Evolutionary conservation across 352 stramenopile genomes (phyloP).

Genomic region (Globisporangium splendens): DNA sequence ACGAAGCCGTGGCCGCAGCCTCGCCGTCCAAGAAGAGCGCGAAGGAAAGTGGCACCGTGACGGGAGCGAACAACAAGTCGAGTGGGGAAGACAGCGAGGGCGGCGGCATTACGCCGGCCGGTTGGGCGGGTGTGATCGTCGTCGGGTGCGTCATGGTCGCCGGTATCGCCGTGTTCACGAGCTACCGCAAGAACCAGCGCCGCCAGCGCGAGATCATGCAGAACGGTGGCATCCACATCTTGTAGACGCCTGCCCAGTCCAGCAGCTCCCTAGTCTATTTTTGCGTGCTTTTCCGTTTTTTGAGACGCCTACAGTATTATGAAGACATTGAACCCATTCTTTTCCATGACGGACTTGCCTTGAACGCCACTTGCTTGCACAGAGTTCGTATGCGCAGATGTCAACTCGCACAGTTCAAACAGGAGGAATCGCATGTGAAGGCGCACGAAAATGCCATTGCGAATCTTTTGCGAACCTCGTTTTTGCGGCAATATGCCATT

Average conservation of each 20-base stretch:
- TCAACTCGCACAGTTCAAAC: too few relatives aligned
- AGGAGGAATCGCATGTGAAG: too few relatives aligned
- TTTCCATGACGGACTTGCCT: too few relatives aligned
- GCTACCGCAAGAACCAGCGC: slow-evolving; percentile 78
- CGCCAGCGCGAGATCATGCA: slow-evolving; percentile 78
- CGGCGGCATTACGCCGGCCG: slow-evolving; percentile 42
- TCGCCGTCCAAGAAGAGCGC: not conserved
- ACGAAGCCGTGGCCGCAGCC: not conserved
- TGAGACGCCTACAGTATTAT: too few relatives aligned
- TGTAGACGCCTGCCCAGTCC: slow-evolving; percentile 15
- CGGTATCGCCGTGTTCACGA: slow-evolving; percentile 34
- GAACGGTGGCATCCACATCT: slow-evolving; percentile 41
- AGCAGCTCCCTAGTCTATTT: too few relatives aligned
- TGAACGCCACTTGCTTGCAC: too few relatives aligned
- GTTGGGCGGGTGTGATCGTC: slow-evolving; percentile 56
- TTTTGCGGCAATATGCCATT: too few relatives aligned
- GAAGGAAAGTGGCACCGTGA: slow-evolving; percentile 6
- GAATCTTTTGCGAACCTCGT: too few relatives aligned
- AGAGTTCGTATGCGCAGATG: too few relatives aligned
- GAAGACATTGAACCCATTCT: too few relatives aligned
- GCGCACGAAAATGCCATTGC: too few relatives aligned
- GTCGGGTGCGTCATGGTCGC: slow-evolving; percentile 50
- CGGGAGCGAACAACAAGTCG: slow-evolving; percentile 36
- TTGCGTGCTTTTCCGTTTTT: too few relatives aligned
- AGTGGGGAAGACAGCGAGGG: slow-evolving; percentile 1